Evolutionary conservation across 2,329 filamentous ascomycete genomes (phyloP).

Genomic region (Septoria petroselini): DNA sequence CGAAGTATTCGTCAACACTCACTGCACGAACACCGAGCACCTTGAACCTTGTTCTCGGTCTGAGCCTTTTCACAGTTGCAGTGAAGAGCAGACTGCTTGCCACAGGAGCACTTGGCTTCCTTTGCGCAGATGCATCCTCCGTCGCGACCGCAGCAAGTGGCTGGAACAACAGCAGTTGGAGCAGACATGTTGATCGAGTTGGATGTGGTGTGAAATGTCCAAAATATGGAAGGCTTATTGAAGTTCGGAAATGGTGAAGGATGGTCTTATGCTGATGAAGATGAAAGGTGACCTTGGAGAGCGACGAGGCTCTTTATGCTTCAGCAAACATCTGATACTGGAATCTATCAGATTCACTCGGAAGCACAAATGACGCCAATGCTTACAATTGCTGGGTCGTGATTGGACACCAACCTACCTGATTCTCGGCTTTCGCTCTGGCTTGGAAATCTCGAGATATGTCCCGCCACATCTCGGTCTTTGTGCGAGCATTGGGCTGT

Average conservation of each 20-base stretch:
- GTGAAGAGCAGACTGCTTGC: constrained; percentile 78
- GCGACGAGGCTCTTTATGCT: constrained; percentile 3
- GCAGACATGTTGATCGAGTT: constrained; percentile 38
- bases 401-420: too few relatives aligned
- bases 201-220: background rate
- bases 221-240: background rate
- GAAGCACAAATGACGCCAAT: constrained; percentile 11
- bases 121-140: constrained; percentile 52
- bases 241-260: background rate
- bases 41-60: constrained; percentile 69
- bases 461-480: constrained; percentile 7
- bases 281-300: background rate
- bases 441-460: constrained; percentile 7
- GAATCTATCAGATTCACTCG: constrained; percentile 16
- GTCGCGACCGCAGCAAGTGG: constrained; percentile 59
- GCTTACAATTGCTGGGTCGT: constrained; percentile 9
- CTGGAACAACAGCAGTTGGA: constrained; percentile 44
- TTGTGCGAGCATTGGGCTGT: background rate
- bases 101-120: constrained; percentile 63
- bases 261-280: background rate
- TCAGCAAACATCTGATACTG: constrained; percentile 13
- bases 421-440: background rate
- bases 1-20: constrained; percentile 33
- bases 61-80: constrained; percentile 79
- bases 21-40: constrained; percentile 80